A percentile compares a stretch with the other conserved stretches of the same genome.
These are phyloP conservation scores for Ammopiptanthus mongolicus DNA, from an alignment of 306 rosid genomes.

Conservation along the genomic window DNA sequence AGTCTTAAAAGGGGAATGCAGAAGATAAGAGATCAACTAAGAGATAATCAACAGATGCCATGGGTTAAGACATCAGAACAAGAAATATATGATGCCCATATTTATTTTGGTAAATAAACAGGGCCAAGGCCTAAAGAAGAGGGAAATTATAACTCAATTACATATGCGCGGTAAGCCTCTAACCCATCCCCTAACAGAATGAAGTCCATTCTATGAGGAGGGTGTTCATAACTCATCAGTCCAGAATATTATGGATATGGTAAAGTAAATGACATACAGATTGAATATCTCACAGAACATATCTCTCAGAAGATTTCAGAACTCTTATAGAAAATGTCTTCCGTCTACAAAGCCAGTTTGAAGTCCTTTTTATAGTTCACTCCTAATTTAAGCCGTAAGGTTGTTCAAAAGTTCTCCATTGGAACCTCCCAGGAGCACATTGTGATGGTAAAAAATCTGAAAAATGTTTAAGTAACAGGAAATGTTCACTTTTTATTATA, in stretches of 20 bases:
- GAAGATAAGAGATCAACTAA: neutral
- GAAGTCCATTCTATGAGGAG: neutral
- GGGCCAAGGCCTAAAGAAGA: too few species aligned
- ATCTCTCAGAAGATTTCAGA: neutral
- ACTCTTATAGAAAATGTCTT: neutral
- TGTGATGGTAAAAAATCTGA: neutral
- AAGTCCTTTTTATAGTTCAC: neutral
- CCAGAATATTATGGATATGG: neutral
- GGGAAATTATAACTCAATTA: too few species aligned
- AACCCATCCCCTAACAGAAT: neutral
- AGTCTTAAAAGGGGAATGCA: neutral
- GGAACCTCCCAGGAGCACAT: neutral
- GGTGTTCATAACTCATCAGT: neutral
- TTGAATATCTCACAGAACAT: neutral
- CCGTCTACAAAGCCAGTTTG: neutral
- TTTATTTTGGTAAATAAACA: too few species aligned
- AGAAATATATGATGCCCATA: neutral
- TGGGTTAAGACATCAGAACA: neutral
- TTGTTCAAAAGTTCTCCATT: slow-evolving; percentile 7
- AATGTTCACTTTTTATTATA: neutral
- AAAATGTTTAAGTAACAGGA: neutral
- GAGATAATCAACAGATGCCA: neutral
- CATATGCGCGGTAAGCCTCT: neutral
- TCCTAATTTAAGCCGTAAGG: neutral
- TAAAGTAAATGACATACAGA: neutral